These are phyloP conservation scores for Metroxylon sagu DNA, from an alignment of 176 grass and related monocot species.

Conservation along the genomic window DNA sequence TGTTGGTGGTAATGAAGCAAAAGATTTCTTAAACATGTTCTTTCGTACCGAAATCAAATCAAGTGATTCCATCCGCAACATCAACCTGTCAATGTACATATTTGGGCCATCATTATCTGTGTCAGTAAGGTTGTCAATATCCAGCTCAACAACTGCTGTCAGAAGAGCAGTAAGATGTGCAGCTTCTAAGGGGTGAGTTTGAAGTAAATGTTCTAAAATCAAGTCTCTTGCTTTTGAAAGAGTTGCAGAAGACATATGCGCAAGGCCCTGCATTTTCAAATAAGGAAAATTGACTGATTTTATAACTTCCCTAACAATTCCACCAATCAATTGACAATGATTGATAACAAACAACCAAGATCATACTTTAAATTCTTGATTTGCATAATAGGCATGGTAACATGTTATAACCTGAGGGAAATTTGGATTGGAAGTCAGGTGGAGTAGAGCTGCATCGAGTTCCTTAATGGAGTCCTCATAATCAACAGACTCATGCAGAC, in stretches of 20 bases:
- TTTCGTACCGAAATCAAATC: slow-evolving; percentile 8
- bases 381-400: too few species aligned
- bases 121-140: slow-evolving; percentile 23
- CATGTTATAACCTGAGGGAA: slow-evolving; percentile 50
- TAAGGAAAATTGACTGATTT: too few species aligned
- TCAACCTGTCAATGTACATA: slow-evolving; percentile 33
- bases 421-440: slow-evolving; percentile 34
- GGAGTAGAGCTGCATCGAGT: slow-evolving; percentile 40
- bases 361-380: too few species aligned
- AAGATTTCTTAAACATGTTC: neutral
- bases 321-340: too few species aligned
- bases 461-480: slow-evolving; percentile 51
- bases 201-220: slow-evolving; percentile 59
- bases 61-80: slow-evolving; percentile 25
- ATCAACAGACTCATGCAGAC: slow-evolving; percentile 27
- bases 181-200: slow-evolving; percentile 19
- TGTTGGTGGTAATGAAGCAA: neutral
- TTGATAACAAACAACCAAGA: too few species aligned
- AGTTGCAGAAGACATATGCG: slow-evolving; percentile 27
- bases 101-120: slow-evolving; percentile 3
- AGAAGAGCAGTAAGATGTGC: slow-evolving; percentile 53
- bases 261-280: slow-evolving; percentile 48
- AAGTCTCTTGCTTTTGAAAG: slow-evolving; percentile 36
- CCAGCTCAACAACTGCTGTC: slow-evolving; percentile 49
- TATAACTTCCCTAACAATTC: too few species aligned